These are phyloP conservation scores for Colletotrichum sp. DNA, from an alignment of 2,329 filamentous ascomycete species.

Conservation along the genomic window DNA sequence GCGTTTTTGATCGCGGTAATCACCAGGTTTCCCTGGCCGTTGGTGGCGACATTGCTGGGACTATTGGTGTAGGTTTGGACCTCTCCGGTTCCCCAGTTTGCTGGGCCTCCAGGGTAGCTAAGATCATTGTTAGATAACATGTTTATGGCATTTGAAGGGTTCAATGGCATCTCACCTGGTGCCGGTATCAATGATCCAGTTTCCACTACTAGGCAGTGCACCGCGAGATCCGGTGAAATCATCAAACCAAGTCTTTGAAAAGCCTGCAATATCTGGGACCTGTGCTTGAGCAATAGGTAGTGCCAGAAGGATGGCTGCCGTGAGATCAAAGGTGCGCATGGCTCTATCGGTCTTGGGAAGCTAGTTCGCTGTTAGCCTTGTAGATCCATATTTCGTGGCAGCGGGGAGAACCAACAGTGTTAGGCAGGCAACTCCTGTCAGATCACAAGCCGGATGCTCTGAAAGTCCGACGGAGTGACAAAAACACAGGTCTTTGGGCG, in stretches of 20 bases:
- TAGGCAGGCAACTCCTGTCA: neutral
- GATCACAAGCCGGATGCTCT: neutral
- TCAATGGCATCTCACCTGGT: constrained; percentile 22
- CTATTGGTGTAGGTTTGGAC: constrained; percentile 49
- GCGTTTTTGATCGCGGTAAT: constrained; percentile 47
- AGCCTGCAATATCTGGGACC: constrained; percentile 30
- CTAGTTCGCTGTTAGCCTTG: neutral
- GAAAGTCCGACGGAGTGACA: neutral
- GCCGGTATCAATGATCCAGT: constrained; percentile 50
- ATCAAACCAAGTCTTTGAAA: constrained; percentile 46
- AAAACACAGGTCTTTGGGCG: neutral
- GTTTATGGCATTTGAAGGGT: no score
- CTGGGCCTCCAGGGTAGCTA: constrained; percentile 46
- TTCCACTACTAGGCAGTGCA: constrained; percentile 37
- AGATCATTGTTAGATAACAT: neutral
- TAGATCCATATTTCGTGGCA: neutral
- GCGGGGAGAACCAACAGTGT: neutral
- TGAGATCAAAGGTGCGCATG: neutral
- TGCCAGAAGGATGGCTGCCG: neutral
- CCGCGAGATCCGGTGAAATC: constrained; percentile 43
- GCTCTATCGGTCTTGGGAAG: neutral
- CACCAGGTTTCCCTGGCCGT: constrained; percentile 50
- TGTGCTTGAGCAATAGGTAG: neutral
- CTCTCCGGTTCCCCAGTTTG: constrained; percentile 54
- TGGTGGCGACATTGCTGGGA: constrained; percentile 50